Base-by-base conservation (phyloP, 75 land plant genomes). In the Pseudotsuga menziesii region DNA sequence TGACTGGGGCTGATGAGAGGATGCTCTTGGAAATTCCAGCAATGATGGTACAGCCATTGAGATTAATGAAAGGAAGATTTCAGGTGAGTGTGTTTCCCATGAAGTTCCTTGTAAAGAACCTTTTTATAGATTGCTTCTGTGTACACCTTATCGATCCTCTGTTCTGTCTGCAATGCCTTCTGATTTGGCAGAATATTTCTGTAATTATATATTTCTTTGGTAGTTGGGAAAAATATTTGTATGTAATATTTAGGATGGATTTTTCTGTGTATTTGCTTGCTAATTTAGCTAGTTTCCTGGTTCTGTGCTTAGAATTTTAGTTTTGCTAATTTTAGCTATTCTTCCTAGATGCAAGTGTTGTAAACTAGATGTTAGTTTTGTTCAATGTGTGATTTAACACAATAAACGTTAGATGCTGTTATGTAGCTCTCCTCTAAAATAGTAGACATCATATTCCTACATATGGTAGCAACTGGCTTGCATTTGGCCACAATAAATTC, bases 21-120 rank as follows among this genome's bases (percentile, higher is more conserved):
- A 84, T 95, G 39, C 71, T 97, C 60, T 75, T 95, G 80, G 99
- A 97, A 84, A 84, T 97, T 72, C 81, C 98, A 48, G 86, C 91
- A 48, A 79, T 85, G 23, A 91, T 97, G 96, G 94, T 97, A 60
- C 91, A 89, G 29, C 98, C 98, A n/a, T 80, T 95, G 74, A 89
- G 80, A 67, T 83, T 91, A 61, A 59, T 83, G 59, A 78, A 62
- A 61, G 99, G 99, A 82, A 91, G 86, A 55, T 93, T 97, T 76
- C 98, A 97, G 84, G 99, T 93, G 83, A 81, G 83, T 84, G 48
- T 44, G 48, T 44, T 44, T 44, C 48, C 48, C 5, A 5, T 44
- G 48, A 4, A 44, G 5, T 44, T 44, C 48, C 7, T 7, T 44
- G 6, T 44, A 44, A 44, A 7, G 48, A 44, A 44, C 5, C 48